These are phyloP conservation scores for Thermochaetoides dissita DNA, from an alignment of 2,329 filamentous ascomycete genomes.

Conservation along the genomic window DNA sequence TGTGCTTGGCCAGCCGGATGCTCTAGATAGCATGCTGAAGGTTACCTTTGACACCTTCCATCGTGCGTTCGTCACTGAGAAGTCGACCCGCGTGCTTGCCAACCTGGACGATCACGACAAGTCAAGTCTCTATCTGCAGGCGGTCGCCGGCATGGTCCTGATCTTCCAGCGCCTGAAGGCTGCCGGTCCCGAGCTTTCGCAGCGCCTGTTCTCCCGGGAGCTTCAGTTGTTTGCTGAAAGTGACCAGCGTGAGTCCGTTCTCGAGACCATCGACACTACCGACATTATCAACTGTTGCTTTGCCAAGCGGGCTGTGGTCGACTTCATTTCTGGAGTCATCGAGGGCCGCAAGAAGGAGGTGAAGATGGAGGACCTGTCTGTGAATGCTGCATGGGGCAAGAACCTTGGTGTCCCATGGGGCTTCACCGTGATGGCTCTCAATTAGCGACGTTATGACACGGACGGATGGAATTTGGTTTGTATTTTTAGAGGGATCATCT, in stretches of 20 bases:
- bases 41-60: conserved; percentile 22
- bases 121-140: conserved; percentile 22
- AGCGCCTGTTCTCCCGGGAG: conserved; percentile 15
- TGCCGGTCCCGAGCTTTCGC: conserved; percentile 11
- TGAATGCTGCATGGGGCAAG: conserved; percentile 17
- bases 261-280: conserved; percentile 20
- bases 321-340: conserved; percentile 20
- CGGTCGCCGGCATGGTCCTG: conserved; percentile 22
- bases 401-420: conserved; percentile 25
- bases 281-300: conserved; percentile 21
- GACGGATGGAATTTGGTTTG: conserved; percentile 1
- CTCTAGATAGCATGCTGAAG: conserved; percentile 16
- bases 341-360: conserved; percentile 11
- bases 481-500: conserved; percentile 10
- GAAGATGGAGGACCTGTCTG: conserved; percentile 8
- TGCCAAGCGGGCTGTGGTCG: conserved; percentile 19
- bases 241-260: conserved; percentile 18
- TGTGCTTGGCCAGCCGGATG: conserved; percentile 13
- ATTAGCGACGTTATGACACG: conserved; percentile 12
- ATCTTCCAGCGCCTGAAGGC: conserved; percentile 17
- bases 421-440: conserved; percentile 25
- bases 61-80: conserved; percentile 20
- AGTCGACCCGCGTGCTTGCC: conserved; percentile 16
- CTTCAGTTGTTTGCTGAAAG: conserved; percentile 20
- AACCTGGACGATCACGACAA: conserved; percentile 21